Evolutionary conservation across 2,329 filamentous ascomycete genomes (phyloP), one percentile per base, ranked within the genome.

Genomic region (Coniochaeta sp.): DNA sequence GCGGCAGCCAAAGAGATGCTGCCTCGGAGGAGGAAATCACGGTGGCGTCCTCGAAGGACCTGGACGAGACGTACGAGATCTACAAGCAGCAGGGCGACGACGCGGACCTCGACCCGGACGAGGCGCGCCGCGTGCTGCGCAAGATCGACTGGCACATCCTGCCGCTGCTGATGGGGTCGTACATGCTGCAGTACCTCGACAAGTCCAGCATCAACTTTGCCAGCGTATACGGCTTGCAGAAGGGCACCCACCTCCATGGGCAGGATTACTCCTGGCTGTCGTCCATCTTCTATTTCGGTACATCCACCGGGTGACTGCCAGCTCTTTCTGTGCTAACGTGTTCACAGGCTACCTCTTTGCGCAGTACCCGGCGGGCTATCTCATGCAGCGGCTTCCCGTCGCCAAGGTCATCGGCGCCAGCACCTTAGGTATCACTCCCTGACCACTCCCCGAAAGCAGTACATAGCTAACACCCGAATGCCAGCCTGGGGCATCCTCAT

Each of bases 241-340:
- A 77, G 36, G 79, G 75, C 1, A 80, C 78, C 0, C 69, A 81
- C 58, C 71, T 84, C 6, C 64, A 72, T 8, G 77, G 77, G 12
- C 73, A 81, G 60, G 73, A 83, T 58, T 84, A 82, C 64, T 77
- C 76, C 14, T 83, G 81, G 81, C 72, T 81, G 10, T 59, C 58
- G 5, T 59, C 58, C n/a, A 59, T 59, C 16, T 59, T 59, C 32
- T 59, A 59, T 26, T 59, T 59, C 16, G 67, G 73, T 74, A 47
- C n/a, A 10, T 22, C 24, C 24, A n/a, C 5, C 54, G 3, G n/a
- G 42, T 44, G 28, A 10, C 26, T 17, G 22, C 26, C 7, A 9
- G n/a, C n/a, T 12, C 19, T 36, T 17, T 22, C 34, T 55, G 30
- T 19, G n/a, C 24, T 56, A 22, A 56, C n/a, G 14, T 28, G 4